Conservation (phyloP, 352 stramenopile genomes). For the Pythium myriotylum region DNA sequence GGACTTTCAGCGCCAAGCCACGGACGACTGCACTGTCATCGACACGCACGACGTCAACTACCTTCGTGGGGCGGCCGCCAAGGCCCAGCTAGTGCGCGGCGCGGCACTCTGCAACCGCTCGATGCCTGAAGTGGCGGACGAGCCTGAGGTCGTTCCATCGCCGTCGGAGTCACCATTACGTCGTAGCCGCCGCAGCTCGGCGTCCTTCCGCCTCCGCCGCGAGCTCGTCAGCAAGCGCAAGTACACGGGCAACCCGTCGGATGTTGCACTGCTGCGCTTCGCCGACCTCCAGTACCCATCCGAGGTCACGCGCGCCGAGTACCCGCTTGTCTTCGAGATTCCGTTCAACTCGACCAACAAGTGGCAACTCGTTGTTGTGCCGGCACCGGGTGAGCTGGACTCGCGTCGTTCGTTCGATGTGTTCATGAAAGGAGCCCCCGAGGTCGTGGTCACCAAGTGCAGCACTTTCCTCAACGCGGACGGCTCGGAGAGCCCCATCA, state of each 20-base stretch:
- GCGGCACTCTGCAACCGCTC: conserved; percentile 46
- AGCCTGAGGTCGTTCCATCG: not conserved
- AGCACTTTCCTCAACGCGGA: conserved; percentile 60
- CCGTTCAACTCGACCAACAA: conserved; percentile 77
- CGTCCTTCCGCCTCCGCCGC: conserved; percentile 8
- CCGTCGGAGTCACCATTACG: not conserved
- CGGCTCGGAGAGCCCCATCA: conserved; percentile 47
- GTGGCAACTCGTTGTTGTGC: conserved; percentile 58
- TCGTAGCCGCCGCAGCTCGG: conserved; percentile 1
- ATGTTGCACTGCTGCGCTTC: conserved; percentile 54
- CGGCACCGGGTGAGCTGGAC: conserved; percentile 21
- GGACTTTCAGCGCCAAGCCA: conserved; percentile 33
- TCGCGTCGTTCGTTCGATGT: conserved; percentile 36
- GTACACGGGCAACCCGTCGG: conserved; percentile 55
- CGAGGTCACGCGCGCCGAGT: conserved; percentile 38
- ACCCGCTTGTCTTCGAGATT: conserved; percentile 53
- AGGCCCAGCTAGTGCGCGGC: conserved; percentile 39
- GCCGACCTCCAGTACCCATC: conserved; percentile 43
- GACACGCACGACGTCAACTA: conserved; percentile 43
- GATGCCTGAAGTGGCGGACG: conserved; percentile 16
- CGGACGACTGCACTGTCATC: conserved; percentile 30
- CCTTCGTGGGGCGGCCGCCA: conserved; percentile 24
- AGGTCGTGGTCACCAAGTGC: conserved; percentile 91
- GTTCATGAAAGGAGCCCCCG: conserved; percentile 95
- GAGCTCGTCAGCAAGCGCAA: conserved; percentile 34